Percentiles rank a stretch among this genome's conserved stretches.
These are phyloP conservation scores for Boletus tylopilopsis DNA, from an alignment of 768 basidiomycete genomes.

Conservation along the genomic window DNA sequence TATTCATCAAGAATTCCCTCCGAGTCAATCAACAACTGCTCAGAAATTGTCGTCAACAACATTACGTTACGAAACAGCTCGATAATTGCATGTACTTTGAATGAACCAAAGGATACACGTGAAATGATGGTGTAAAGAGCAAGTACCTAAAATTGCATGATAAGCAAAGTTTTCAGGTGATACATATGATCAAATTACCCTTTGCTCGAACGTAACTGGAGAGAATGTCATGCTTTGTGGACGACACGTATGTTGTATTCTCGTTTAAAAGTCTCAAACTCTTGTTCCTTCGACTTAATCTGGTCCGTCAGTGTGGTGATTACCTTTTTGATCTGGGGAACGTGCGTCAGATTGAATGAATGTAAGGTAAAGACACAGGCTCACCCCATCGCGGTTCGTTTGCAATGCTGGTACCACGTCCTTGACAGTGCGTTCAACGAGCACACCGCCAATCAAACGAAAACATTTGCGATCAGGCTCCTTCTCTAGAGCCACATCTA, in stretches of 20 bases:
- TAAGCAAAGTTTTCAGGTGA: not conserved
- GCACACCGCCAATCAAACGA: conserved; percentile 90
- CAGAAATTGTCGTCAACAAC: no score
- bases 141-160: not conserved
- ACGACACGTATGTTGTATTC: conserved; percentile 74
- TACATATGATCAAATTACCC: not conserved
- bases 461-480: conserved; percentile 95
- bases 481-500: conserved; percentile 75
- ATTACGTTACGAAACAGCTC: no score
- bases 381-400: conserved; percentile 84
- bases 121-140: not conserved
- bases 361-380: conserved; percentile 23
- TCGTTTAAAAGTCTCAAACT: conserved; percentile 74
- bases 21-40: no score
- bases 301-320: conserved; percentile 75
- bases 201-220: conserved; percentile 5
- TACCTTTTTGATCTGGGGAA: conserved; percentile 73
- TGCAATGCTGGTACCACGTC: conserved; percentile 90
- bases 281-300: conserved; percentile 85
- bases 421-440: conserved; percentile 93
- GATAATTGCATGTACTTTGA: no score
- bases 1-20: no score
- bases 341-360: conserved; percentile 7
- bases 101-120: not conserved
- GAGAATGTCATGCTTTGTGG: conserved; percentile 22